A percentile compares a stretch with the other conserved stretches of the same genome.
These are phyloP conservation scores for Cordyceps cicadae DNA, from an alignment of 2,329 filamentous ascomycete genomes.

Conservation along the genomic window DNA sequence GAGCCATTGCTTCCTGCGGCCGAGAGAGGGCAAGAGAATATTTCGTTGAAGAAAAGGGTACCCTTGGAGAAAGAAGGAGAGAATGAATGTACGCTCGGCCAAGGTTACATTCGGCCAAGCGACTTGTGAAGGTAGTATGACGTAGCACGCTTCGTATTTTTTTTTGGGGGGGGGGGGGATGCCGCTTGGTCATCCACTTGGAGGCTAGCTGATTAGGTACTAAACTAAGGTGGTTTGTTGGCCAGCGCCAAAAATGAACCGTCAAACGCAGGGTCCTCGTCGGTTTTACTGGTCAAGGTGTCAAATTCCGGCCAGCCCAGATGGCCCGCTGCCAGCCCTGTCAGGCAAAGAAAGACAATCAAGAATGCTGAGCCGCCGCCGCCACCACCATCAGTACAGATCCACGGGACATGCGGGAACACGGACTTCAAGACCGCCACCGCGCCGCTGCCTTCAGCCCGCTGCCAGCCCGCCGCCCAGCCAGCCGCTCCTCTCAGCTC, in stretches of 20 bases:
- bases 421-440: neutral
- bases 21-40: neutral
- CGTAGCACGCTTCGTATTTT: slow-evolving; percentile 20
- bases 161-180: too few relatives aligned
- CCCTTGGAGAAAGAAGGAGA: neutral
- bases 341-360: neutral
- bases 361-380: neutral
- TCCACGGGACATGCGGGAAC: too few relatives aligned
- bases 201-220: too few relatives aligned
- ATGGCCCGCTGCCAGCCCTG: neutral
- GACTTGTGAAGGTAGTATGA: slow-evolving; percentile 9
- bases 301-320: neutral
- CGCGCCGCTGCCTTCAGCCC: neutral
- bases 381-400: too few relatives aligned
- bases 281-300: neutral
- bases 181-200: neutral
- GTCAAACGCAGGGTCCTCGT: slow-evolving; percentile 5
- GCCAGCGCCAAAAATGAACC: neutral
- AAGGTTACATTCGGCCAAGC: neutral
- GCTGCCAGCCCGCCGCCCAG: neutral
- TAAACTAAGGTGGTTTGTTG: too few relatives aligned
- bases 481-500: neutral
- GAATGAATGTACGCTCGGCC: neutral
- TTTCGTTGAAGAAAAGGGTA: too few relatives aligned
- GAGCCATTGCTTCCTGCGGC: neutral